Percentiles rank a stretch among this genome's conserved stretches.
phyloP scores from a whole-genome alignment of 108 stramenopile genomes.

The Pseudonitzschia multistriata region DNA sequence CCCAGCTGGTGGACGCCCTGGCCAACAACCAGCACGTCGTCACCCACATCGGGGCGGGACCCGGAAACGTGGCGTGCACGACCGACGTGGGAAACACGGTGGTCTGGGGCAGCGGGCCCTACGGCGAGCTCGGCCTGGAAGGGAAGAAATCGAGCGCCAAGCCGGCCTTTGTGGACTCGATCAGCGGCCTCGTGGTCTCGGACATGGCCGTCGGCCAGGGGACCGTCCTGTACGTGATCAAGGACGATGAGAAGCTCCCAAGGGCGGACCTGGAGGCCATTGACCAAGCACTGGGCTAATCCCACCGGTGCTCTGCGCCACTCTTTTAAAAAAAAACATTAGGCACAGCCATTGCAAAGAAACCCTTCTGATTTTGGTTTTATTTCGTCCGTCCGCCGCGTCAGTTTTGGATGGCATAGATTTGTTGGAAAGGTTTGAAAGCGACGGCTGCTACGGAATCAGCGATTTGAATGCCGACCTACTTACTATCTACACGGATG shows the following conservation, averaged over 20 bases:
- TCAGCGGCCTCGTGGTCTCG: constrained; percentile 54
- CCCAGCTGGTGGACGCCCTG: constrained; percentile 68
- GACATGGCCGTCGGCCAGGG: constrained; percentile 82
- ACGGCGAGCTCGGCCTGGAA: constrained; percentile 79
- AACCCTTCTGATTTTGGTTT: too few relatives aligned
- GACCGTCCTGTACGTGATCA: constrained; percentile 67
- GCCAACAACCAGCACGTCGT: constrained; percentile 87
- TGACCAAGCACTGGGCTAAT: constrained; percentile 28
- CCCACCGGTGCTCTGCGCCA: too few relatives aligned
- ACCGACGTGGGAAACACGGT: constrained; percentile 76
- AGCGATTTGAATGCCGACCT: too few relatives aligned
- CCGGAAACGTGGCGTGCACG: constrained; percentile 60
- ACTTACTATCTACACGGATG: too few relatives aligned
- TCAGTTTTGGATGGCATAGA: too few relatives aligned
- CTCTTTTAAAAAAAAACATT: too few relatives aligned
- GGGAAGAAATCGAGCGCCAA: constrained; percentile 72
- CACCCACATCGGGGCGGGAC: constrained; percentile 58
- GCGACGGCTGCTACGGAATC: too few relatives aligned
- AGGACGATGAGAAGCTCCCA: constrained; percentile 59
- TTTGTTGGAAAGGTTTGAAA: too few relatives aligned
- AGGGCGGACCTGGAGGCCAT: constrained; percentile 59
- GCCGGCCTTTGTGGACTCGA: constrained; percentile 69
- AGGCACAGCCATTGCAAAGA: too few relatives aligned
- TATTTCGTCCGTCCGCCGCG: too few relatives aligned
- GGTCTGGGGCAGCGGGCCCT: constrained; percentile 78